Base-by-base conservation (phyloP, 2,329 filamentous ascomycete species). In the Thielaviopsis populi region DNA sequence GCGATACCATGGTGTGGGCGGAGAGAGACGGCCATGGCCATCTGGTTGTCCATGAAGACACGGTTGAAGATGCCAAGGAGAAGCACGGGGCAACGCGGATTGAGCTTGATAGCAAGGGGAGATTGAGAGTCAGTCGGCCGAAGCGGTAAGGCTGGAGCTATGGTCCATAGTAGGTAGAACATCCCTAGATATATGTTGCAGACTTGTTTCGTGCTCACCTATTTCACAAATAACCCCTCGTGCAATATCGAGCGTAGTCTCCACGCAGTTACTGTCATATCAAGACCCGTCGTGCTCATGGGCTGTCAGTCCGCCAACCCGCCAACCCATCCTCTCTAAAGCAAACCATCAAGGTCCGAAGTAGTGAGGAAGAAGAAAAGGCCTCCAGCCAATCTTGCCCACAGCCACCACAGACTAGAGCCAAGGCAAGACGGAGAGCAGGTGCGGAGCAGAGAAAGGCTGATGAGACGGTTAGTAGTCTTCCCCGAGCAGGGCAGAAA, bases 51-150 rank as follows among this genome's bases (percentile, higher is more conserved):
- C 86, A 84, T 67, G 79, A 83, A 74, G 80, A 85, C 68, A 73
- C 78, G 69, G 73, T 84, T 68, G 81, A 84, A 73, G 77, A 75
- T 70, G 73, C 82, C 61, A 77, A 80, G 68, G 79, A 80, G 69
- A 76, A 77, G 59, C 75, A 75, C 70, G 80, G 77, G 72, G 82
- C 82, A 63, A 78, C 88, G 67, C 80, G 87, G 69, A 84, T 96
- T 70, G 88, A 90, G 76, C 90, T 88, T 79, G 90, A 96, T 77
- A 87, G 87, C 80, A 94, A 89, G 91, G 91, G 91, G 95, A 94
- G 86, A 88, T 85, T 94, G 84, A 83, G 85, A 79, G 85, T 91
- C 77, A 88, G 87, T 78, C 82, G 89, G 75, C 88, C 87, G 71
- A 84, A 85, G 77, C 40, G 53, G 27, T 64, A 54, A 56, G 56